phyloP scores from a whole-genome alignment of 164 flowering plant species.

The Tetrastigma voinierianum region DNA sequence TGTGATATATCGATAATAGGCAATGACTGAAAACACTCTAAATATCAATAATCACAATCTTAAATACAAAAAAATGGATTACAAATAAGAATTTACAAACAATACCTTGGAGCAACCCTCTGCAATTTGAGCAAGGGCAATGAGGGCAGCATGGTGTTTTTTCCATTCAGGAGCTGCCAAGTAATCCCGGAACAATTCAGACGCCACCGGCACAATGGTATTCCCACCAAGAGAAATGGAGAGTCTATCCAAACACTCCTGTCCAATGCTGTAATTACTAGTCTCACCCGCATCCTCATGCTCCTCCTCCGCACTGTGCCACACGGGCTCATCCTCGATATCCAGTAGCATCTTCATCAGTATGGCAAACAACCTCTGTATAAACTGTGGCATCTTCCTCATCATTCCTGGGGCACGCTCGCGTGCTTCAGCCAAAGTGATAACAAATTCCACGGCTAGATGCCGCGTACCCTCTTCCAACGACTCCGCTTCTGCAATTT shows the following conservation, averaged over 20 bases:
- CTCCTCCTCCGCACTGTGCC: conserved; percentile 86
- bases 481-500: conserved; percentile 88
- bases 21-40: too few relatives aligned
- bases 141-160: conserved; percentile 94
- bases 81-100: not conserved
- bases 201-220: conserved; percentile 94
- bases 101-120: conserved; percentile 97
- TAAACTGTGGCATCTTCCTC: conserved; percentile 95
- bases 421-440: conserved; percentile 92
- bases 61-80: too few relatives aligned
- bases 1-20: too few relatives aligned
- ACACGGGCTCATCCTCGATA: conserved; percentile 86
- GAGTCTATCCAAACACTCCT: conserved; percentile 91
- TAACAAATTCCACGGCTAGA: conserved; percentile 88
- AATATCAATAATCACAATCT: too few relatives aligned
- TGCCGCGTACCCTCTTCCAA: conserved; percentile 93
- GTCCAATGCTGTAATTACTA: conserved; percentile 88
- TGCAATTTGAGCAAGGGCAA: conserved; percentile 95
- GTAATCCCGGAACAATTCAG: conserved; percentile 70
- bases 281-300: conserved; percentile 97
- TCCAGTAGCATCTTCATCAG: conserved; percentile 94
- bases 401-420: conserved; percentile 99
- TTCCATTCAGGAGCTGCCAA: conserved; percentile 98
- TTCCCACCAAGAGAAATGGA: conserved; percentile 91
- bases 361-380: conserved; percentile 70